A percentile compares a stretch with the other conserved stretches of the same genome.
Evolutionary conservation across 768 basidiomycete species (phyloP).

Genomic region (Suillus tomentosus): DNA sequence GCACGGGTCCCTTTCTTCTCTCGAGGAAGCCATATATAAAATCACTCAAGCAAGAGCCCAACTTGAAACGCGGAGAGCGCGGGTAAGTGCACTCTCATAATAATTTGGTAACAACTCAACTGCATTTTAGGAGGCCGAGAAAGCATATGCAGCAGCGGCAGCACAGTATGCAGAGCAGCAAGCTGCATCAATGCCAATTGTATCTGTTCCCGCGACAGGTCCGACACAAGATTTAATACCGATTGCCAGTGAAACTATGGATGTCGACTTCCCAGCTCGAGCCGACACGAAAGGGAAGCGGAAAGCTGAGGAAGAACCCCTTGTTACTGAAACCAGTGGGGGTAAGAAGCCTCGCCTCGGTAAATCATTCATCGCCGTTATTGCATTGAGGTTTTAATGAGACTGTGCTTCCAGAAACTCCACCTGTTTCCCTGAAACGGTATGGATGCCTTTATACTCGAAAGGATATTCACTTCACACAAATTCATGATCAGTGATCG

Average conservation of each 20-base stretch:
- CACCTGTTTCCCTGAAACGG: constrained; percentile 60
- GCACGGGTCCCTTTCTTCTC: constrained; percentile 69
- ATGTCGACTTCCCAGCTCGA: constrained; percentile 36
- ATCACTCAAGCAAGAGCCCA: constrained; percentile 66
- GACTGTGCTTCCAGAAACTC: constrained; percentile 39
- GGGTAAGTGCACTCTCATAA: constrained; percentile 43
- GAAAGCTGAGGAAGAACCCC: constrained; percentile 54
- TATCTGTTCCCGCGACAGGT: constrained; percentile 21
- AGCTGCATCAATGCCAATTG: constrained; percentile 35
- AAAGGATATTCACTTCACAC: not conserved
- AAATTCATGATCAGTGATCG: constrained; percentile 66
- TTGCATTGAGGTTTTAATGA: not conserved
- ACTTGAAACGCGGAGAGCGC: constrained; percentile 62
- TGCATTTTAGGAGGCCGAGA: constrained; percentile 57
- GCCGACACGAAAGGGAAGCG: constrained; percentile 58
- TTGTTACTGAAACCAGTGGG: constrained; percentile 41
- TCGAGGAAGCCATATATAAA: constrained; percentile 63
- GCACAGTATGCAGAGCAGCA: constrained; percentile 49
- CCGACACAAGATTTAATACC: constrained; percentile 7
- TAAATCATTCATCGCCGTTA: constrained; percentile 31
- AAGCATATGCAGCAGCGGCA: constrained; percentile 52
- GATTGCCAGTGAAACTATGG: constrained; percentile 38
- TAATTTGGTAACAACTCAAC: constrained; percentile 1
- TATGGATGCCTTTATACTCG: constrained; percentile 23
- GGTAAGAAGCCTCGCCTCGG: constrained; percentile 66